These are phyloP conservation scores for Cordyceps cicadae DNA, from an alignment of 2,329 filamentous ascomycete species.

Conservation along the genomic window DNA sequence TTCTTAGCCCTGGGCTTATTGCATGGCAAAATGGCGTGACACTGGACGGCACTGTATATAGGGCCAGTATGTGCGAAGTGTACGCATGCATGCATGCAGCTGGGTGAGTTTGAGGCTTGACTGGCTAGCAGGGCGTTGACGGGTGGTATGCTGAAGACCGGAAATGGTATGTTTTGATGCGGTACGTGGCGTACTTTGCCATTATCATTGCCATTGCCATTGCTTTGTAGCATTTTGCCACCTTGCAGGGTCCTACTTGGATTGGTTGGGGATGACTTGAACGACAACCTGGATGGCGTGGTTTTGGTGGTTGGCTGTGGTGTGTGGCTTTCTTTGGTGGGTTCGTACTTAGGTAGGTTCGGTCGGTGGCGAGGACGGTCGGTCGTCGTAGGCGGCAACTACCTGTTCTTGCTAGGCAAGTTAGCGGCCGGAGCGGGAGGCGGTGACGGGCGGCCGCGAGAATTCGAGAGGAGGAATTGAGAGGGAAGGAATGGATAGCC, in stretches of 20 bases:
- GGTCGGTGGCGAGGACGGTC: neutral
- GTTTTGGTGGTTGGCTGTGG: neutral
- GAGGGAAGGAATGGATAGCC: neutral
- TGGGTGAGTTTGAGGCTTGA: neutral
- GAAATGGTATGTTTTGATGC: neutral
- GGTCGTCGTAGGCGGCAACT: neutral
- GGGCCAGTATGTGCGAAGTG: too few species aligned
- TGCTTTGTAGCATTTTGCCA: neutral
- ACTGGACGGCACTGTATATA: neutral
- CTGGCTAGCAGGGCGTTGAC: neutral
- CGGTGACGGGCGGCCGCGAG: neutral
- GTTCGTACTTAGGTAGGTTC: neutral
- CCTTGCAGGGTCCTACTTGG: neutral
- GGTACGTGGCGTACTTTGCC: neutral
- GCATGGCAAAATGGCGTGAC: neutral
- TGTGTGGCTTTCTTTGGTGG: neutral
- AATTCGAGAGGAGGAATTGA: neutral
- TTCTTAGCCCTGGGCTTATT: neutral
- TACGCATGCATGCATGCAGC: neutral
- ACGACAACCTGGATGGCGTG: neutral
- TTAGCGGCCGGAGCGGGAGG: constrained; percentile 1
- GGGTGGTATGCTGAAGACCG: neutral
- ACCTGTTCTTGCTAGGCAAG: neutral
- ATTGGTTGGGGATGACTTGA: neutral
- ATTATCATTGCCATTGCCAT: too few species aligned